Percentiles rank a stretch among this genome's conserved stretches.
Evolutionary conservation across 202 grass and related monocot genomes (phyloP).

Genomic region (Carex sylvatica): DNA sequence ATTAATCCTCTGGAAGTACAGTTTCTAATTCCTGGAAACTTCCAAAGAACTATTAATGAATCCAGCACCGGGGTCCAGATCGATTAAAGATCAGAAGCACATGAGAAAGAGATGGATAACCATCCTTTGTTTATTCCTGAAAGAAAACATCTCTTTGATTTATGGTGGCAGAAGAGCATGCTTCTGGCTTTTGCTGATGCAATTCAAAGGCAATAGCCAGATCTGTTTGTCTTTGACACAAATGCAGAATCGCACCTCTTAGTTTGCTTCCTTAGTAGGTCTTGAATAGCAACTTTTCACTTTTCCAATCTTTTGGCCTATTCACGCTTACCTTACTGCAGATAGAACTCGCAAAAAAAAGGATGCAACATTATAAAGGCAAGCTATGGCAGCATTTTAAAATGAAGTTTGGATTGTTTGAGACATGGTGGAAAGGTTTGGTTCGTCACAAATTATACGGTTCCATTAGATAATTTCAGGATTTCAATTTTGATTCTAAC

Average conservation of each 20-base stretch:
- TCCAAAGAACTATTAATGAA: slow-evolving; percentile 8
- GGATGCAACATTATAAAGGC: slow-evolving; percentile 9
- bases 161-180: slow-evolving; percentile 2
- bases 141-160: slow-evolving; percentile 3
- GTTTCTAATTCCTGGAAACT: not conserved
- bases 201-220: slow-evolving; percentile 12
- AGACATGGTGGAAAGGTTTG: not conserved
- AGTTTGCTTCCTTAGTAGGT: slow-evolving; percentile 13
- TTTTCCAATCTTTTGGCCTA: slow-evolving; percentile 2
- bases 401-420: not conserved
- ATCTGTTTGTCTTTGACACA: not conserved
- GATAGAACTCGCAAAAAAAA: slow-evolving; percentile 8
- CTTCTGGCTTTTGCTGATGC: slow-evolving; percentile 18
- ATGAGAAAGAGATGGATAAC: slow-evolving; percentile 21
- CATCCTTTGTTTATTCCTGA: slow-evolving; percentile 11
- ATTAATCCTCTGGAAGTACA: not conserved
- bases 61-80: not conserved
- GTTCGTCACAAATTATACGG: not conserved
- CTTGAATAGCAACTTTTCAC: slow-evolving; percentile 10
- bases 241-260: slow-evolving; percentile 11
- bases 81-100: slow-evolving; percentile 23
- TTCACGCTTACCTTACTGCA: slow-evolving; percentile 2
- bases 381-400: not conserved
- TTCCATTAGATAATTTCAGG: not conserved
- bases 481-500: not conserved